Evolutionary conservation across 345 rosid species (phyloP).

Genomic region (Crucihimalaya himalaica): DNA sequence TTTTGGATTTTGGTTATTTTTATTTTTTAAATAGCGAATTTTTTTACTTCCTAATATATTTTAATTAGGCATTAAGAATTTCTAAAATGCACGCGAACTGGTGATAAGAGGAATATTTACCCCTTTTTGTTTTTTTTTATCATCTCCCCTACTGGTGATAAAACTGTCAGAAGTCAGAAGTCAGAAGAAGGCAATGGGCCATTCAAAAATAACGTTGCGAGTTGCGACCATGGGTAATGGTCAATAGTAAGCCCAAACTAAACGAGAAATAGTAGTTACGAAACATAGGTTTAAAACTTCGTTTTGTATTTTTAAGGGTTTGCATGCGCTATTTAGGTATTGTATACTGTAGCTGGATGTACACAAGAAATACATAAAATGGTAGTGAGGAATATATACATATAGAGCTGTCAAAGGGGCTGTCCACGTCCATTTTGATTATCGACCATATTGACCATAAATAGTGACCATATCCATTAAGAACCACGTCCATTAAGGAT

Average conservation of each 20-base stretch:
- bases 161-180: neutral
- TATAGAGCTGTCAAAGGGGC: no score
- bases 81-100: slow-evolving; percentile 16
- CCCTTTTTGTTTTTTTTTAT: neutral
- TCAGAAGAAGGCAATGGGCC: neutral
- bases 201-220: neutral
- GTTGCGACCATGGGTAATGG: neutral
- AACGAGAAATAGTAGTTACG: neutral
- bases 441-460: no score
- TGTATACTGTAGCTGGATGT: no score
- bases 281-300: neutral
- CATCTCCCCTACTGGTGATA: neutral
- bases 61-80: slow-evolving; percentile 2
- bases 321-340: no score
- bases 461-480: no score
- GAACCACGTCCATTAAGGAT: no score
- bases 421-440: no score
- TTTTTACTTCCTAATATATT: neutral
- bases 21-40: neutral
- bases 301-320: neutral
- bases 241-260: neutral
- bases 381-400: no score
- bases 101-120: neutral
- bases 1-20: neutral
- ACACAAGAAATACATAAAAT: no score